A percentile compares a stretch with the other conserved stretches of the same genome.
Evolutionary conservation across 768 basidiomycete species (phyloP).

Genomic region (Hirschioporus abietinus): DNA sequence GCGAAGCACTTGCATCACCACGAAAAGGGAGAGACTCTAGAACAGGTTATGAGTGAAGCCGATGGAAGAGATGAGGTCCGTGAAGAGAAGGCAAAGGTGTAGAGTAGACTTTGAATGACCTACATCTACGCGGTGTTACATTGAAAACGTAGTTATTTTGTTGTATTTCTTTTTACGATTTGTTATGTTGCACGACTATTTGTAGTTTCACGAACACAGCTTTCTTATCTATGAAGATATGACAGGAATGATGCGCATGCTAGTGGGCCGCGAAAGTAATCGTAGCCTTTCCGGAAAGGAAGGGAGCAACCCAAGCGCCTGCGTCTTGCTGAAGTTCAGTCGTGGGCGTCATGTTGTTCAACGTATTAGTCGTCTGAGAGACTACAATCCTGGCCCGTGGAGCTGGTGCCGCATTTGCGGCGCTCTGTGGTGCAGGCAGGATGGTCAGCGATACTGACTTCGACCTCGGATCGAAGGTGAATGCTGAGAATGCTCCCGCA

Average conservation of each 20-base stretch:
- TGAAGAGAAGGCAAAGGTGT: slow-evolving; percentile 17
- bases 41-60: not conserved
- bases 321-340: slow-evolving; percentile 33
- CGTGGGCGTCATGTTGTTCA: slow-evolving; percentile 35
- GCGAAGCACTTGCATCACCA: slow-evolving; percentile 33
- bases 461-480: slow-evolving; percentile 35
- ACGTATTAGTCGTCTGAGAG: slow-evolving; percentile 28
- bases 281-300: slow-evolving; percentile 31
- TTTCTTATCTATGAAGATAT: not conserved
- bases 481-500: slow-evolving; percentile 44
- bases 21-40: slow-evolving; percentile 20
- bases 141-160: not conserved
- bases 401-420: slow-evolving; percentile 37
- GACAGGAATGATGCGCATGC: not conserved
- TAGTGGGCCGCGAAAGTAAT: slow-evolving; percentile 14
- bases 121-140: no score
- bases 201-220: not conserved
- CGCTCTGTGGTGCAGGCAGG: slow-evolving; percentile 33
- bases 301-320: slow-evolving; percentile 43
- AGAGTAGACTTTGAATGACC: not conserved
- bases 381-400: slow-evolving; percentile 41
- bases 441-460: slow-evolving; percentile 37
- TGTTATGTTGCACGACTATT: not conserved
- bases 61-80: slow-evolving; percentile 14
- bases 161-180: not conserved